Percentiles rank a stretch among this genome's conserved stretches.
phyloP scores from a whole-genome alignment of 2,329 filamentous ascomycete species.

The Exophiala lecanii-corni region DNA sequence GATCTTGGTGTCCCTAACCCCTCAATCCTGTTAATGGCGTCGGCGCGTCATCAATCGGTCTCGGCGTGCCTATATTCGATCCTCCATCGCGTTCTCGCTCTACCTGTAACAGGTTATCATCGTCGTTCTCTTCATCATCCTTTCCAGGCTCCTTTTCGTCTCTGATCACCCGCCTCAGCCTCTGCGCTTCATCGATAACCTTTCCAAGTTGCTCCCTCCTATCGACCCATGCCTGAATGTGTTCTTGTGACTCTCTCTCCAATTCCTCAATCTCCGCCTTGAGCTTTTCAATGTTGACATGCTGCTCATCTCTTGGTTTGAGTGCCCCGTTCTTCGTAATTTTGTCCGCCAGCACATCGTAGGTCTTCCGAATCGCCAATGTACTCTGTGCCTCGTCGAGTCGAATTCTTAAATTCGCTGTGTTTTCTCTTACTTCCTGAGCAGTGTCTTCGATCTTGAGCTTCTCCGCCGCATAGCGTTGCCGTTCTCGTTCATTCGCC shows the following conservation, averaged over 20 bases:
- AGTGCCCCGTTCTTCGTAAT: constrained; percentile 78
- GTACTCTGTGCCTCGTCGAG: constrained; percentile 72
- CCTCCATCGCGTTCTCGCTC: constrained; percentile 40
- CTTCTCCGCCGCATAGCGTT: constrained; percentile 78
- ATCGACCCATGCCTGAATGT: constrained; percentile 78
- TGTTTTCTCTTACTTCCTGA: constrained; percentile 71
- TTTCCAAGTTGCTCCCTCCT: constrained; percentile 78
- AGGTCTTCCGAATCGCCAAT: constrained; percentile 73
- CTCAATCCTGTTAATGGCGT: constrained; percentile 31
- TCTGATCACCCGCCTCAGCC: constrained; percentile 76
- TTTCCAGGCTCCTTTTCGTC: constrained; percentile 61
- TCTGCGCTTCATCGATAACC: constrained; percentile 87
- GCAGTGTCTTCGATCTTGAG: constrained; percentile 73
- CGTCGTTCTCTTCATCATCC: constrained; percentile 80
- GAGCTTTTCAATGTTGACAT: constrained; percentile 70
- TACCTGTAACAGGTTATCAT: constrained; percentile 44
- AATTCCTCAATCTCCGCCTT: constrained; percentile 84
- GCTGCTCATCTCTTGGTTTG: constrained; percentile 78
- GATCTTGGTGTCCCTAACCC: constrained; percentile 30
- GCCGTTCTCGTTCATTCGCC: constrained; percentile 77
- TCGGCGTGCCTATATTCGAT: constrained; percentile 45
- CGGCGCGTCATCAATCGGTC: constrained; percentile 44
- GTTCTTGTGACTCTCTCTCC: constrained; percentile 75
- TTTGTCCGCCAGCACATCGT: constrained; percentile 81
- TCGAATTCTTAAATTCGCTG: constrained; percentile 65